Base-by-base conservation (phyloP, 2,329 filamentous ascomycete species). In the Diaporthe sp. region DNA sequence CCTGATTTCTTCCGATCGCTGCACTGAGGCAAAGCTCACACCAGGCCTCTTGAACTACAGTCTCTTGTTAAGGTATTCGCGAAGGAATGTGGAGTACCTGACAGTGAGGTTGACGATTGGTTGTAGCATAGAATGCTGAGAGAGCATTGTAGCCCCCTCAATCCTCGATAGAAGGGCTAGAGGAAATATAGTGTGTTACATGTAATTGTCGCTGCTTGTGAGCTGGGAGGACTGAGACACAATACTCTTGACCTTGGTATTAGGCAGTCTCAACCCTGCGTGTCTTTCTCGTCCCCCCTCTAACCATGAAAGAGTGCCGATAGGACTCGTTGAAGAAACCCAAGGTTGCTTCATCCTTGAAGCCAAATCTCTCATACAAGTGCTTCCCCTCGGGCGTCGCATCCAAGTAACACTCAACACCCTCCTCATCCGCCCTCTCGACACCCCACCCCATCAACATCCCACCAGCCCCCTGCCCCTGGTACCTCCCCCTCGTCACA, bases 281-380 rank as follows among this genome's bases (percentile, higher is more conserved):
- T 8, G 6, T 20, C 20, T 9, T 22, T 17, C n/a, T 9, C 4
- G n/a, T 8, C 42, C 76, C 76, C 47, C 80, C 79, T 78, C 80
- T 81, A 42, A 83, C 75, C 84, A 84, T 87, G 74, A 81, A 87
- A 39, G 77, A 83, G 73, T 85, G 81, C 58, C 80, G 73, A 55
- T 83, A 83, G 3, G 55, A 75, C 0, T 80, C 81, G 10, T 82
- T 81, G n/a, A 86, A 81, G 61, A 88, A 80, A 39, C 65, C 65
- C 20, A 86, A 70, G 58, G 83, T 80, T 3, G 85, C 85, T 10
- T 82, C 80, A 72, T 80, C 79, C 34, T 3, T 12, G 77, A 88
- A 91, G 4, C 88, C 89, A 78, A 86, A 83, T 77, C 84, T 86
- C 75, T 84, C 80, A 81, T 91, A 91, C 25, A 90, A 72, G 0